Evolutionary conservation across 257 asterid genomes (phyloP), one percentile per base, ranked within the genome.

Genomic region (Plantago major): DNA sequence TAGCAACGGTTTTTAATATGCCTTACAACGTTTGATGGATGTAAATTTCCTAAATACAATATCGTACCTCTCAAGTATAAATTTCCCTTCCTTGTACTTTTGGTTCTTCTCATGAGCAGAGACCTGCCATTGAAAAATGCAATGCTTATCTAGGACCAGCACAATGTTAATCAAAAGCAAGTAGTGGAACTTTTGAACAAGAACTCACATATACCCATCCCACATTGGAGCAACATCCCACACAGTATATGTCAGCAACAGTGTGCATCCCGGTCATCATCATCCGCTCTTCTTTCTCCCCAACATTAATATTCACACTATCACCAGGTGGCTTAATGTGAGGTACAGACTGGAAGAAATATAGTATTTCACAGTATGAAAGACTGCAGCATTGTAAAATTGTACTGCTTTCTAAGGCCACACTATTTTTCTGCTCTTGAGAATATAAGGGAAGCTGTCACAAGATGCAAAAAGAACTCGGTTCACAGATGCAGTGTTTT

Each of bases 191-290:
- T 3, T 56, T 57, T 40, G 37, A 18, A 46, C 1, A 42, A 56
- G 59, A 55, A 37, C 86, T 75, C 51, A 90, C 96, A 62, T 90
- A 90, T 90, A 83, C 88, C 98, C 98, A 90, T 26, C 96, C 98
- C 71, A 85, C 82, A 64, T 80, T 68, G n/a, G 95, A 74, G 65
- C 95, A 93, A 72, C 98, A 90, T 10, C 84, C 86, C 49, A 85
- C 88, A 3, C 96, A 90, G 79, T 74, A 88, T 71, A 84, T 78
- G 82, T 90, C 98, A 16, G 65, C 90, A 7, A 90, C 96, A 14
- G 85, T 83, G 74, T 90, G 94, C 82, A 79, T 28, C 60, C 98
- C 96, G 40, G 96, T 90, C 58, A 80, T 77, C 96, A 88, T 85
- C 85, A 76, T 59, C 62, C 95, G 77, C 7, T 82, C 85, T 78